phyloP scores from a whole-genome alignment of 2,329 filamentous ascomycete species.

The Amesomyces nigricolor region DNA sequence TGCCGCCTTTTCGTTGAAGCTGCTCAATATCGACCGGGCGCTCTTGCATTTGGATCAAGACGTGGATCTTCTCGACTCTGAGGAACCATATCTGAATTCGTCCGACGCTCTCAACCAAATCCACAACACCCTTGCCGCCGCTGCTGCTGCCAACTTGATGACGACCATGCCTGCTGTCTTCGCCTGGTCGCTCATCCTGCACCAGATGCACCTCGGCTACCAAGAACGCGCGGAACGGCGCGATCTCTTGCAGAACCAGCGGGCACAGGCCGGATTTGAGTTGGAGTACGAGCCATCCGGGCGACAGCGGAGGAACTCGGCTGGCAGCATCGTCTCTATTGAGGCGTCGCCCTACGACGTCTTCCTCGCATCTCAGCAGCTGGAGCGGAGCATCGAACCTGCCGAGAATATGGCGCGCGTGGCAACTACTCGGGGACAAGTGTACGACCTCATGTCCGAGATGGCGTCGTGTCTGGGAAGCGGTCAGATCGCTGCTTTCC shows the following conservation, averaged over 20 bases:
- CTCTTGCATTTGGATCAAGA: slow-evolving; percentile 52
- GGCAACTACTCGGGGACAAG: slow-evolving; percentile 45
- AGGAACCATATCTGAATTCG: slow-evolving; percentile 61
- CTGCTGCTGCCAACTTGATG: slow-evolving; percentile 50
- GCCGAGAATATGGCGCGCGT: slow-evolving; percentile 46
- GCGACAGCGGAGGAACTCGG: slow-evolving; percentile 50
- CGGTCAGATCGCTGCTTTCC: slow-evolving; percentile 43
- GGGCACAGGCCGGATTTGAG: slow-evolving; percentile 52
- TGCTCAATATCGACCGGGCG: slow-evolving; percentile 61
- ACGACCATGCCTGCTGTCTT: slow-evolving; percentile 70
- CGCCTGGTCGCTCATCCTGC: slow-evolving; percentile 73
- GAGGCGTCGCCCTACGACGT: slow-evolving; percentile 55
- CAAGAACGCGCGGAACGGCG: slow-evolving; percentile 56
- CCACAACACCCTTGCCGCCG: slow-evolving; percentile 62
- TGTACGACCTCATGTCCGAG: slow-evolving; percentile 48
- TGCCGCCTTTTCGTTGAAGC: slow-evolving; percentile 62
- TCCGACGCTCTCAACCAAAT: slow-evolving; percentile 65
- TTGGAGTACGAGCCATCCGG: slow-evolving; percentile 35
- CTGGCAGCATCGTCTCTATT: slow-evolving; percentile 57
- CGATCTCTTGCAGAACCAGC: slow-evolving; percentile 53
- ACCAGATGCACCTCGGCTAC: slow-evolving; percentile 61
- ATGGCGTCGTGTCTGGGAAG: slow-evolving; percentile 46
- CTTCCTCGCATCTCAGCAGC: slow-evolving; percentile 47
- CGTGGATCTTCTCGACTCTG: slow-evolving; percentile 37
- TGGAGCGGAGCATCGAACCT: slow-evolving; percentile 47